phyloP scores from a whole-genome alignment of 129 eudicot species.

The Daucus carota region DH1_v3.0 NC_030384.2:33377001-33377500 shows the following conservation, averaged over 20 bases:
- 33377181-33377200: conserved; percentile 79
- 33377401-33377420: conserved; percentile 55
- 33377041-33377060: conserved; percentile 71
- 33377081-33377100: conserved; percentile 14
- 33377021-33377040: conserved; percentile 69
- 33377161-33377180: conserved; percentile 83
- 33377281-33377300: conserved; percentile 31
- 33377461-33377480: conserved; percentile 73
- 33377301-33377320: conserved; percentile 22
- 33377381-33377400: conserved; percentile 87
- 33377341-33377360: conserved; percentile 37
- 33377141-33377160: conserved; percentile 38
- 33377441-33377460: conserved; percentile 59
- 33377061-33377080: conserved; percentile 37
- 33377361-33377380: conserved; percentile 77
- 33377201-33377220: conserved; percentile 70
- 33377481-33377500: conserved; percentile 96
- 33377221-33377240: conserved; percentile 29
- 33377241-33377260: conserved; percentile 20
- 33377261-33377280: conserved; percentile 30
- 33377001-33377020: conserved; percentile 37
- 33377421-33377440: conserved; percentile 31
- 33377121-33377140: conserved; percentile 21
- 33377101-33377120: conserved; percentile 33
- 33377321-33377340: conserved; percentile 44